Evolutionary conservation across 176 grass and related monocot species (phyloP).

Genomic region (Carex cristatella): DNA sequence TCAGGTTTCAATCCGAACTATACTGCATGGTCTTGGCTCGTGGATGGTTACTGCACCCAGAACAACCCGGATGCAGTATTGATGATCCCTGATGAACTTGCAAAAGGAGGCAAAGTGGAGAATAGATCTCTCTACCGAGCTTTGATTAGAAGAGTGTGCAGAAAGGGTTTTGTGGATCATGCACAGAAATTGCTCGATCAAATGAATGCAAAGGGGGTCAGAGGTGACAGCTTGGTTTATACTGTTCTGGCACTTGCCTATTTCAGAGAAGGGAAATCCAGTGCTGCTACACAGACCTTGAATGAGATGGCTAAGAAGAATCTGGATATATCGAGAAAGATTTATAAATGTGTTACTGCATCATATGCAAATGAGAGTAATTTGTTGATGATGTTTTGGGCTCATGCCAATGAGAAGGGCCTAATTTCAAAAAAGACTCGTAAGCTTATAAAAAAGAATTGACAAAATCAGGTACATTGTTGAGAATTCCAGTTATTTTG

Average conservation of each 20-base stretch:
- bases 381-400: conserved; percentile 56
- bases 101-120: conserved; percentile 45
- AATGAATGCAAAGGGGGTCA: conserved; percentile 56
- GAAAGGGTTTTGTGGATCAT: conserved; percentile 47
- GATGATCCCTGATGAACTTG: conserved; percentile 61
- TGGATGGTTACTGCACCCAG: conserved; percentile 60
- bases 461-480: not conserved
- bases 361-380: conserved; percentile 52
- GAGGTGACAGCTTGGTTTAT: conserved; percentile 58
- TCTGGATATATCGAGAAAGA: conserved; percentile 40
- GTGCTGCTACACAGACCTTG: conserved; percentile 34
- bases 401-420: conserved; percentile 50
- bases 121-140: conserved; percentile 74
- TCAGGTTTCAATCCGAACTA: conserved; percentile 71
- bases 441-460: conserved; percentile 31
- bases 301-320: conserved; percentile 56
- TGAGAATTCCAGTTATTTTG: not conserved
- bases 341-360: conserved; percentile 55
- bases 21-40: conserved; percentile 65
- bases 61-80: conserved; percentile 56
- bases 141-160: conserved; percentile 80
- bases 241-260: conserved; percentile 56
- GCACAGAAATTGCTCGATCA: conserved; percentile 46
- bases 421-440: conserved; percentile 48
- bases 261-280: conserved; percentile 39